Conservation (phyloP, 2,329 filamentous ascomycete species). For the Sclerotinia spermophila region DNA sequence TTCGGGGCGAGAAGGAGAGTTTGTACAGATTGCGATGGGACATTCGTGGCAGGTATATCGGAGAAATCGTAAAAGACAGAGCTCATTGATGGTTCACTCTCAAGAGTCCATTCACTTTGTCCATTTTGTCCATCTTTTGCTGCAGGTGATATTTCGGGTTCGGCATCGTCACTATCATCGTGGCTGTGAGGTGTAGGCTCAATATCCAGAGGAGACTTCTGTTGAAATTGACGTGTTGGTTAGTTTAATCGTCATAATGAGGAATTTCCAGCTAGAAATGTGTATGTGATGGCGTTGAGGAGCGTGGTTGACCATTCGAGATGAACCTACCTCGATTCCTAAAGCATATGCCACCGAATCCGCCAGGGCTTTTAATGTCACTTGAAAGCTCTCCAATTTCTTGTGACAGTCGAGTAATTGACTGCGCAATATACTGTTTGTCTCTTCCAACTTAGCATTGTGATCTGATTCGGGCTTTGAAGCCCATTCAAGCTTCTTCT, state of each 20-base stretch:
- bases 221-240: neutral
- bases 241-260: neutral
- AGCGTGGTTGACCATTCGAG: neutral
- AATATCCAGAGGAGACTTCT: neutral
- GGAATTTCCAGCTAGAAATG: neutral
- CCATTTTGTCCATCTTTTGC: neutral
- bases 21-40: neutral
- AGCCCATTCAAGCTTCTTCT: conserved; percentile 16
- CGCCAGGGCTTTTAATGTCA: conserved; percentile 13
- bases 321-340: conserved; percentile 13
- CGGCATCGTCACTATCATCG: conserved; percentile 13
- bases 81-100: conserved; percentile 1
- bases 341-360: conserved; percentile 16
- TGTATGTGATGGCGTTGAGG: neutral
- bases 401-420: conserved; percentile 18
- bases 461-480: conserved; percentile 17
- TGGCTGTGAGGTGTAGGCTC: neutral
- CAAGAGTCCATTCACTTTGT: conserved; percentile 1
- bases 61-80: neutral
- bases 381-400: conserved; percentile 16
- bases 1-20: neutral
- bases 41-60: neutral
- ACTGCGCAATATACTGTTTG: neutral
- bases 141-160: neutral
- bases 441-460: conserved; percentile 15